Percentiles rank a stretch among this genome's conserved stretches.
These are phyloP conservation scores for Eucalyptus cladocalyx DNA, from an alignment of 345 rosid genomes.

Conservation along the genomic window DNA sequence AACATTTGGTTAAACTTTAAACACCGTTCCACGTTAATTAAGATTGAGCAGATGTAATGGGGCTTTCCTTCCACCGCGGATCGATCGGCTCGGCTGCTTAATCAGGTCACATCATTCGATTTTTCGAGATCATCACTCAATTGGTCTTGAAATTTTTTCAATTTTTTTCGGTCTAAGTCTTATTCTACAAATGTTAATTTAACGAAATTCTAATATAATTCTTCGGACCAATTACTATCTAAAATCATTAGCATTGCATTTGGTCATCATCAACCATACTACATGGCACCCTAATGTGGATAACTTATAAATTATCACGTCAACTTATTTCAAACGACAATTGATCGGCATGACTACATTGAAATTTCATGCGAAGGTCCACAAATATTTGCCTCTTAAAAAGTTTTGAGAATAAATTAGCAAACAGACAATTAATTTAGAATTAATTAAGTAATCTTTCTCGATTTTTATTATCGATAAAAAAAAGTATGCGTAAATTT, in stretches of 20 bases:
- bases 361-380: neutral
- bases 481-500: neutral
- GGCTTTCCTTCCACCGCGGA: neutral
- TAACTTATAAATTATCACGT: fast-evolving
- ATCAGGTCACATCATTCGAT: neutral
- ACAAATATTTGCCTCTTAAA: neutral
- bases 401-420: neutral
- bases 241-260: neutral
- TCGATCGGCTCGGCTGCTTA: neutral
- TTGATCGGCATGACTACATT: fast-evolving
- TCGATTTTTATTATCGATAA: neutral
- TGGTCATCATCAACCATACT: fast-evolving
- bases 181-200: neutral
- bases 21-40: neutral
- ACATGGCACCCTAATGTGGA: fast-evolving
- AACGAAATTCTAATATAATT: neutral
- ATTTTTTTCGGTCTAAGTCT: neutral
- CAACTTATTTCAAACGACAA: fast-evolving
- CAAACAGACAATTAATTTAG: neutral
- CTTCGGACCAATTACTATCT: neutral
- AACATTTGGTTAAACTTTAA: neutral
- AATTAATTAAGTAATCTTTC: neutral
- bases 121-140: neutral
- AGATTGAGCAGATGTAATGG: neutral
- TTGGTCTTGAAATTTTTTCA: neutral